Evolutionary conservation across 1,139 yeast species (phyloP), one percentile per base, ranked within the genome.

Genomic region (Suhomyces yuchorum): DNA sequence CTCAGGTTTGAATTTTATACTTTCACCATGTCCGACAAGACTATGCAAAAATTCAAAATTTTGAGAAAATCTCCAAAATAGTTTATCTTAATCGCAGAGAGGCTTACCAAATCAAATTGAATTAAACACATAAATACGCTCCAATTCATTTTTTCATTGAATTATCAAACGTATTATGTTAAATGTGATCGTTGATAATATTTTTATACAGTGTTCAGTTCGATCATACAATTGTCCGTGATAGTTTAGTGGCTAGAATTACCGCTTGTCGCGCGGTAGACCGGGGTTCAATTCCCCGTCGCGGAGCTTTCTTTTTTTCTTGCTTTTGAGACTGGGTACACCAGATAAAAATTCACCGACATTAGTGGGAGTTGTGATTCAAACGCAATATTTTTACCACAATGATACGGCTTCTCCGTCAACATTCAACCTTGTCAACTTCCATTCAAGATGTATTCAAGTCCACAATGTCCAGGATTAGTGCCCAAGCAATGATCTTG

Each of bases 241-340:
- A 70, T 70, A 70, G 75, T 70, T 70, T 70, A 70, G 74, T 69
- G 75, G 75, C 73, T 69, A 70, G 75, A 70, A 70, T 70, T 64
- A 62, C 74, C 75, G 75, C 68, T 70, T 70, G 75, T 70, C 78
- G 77, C 82, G 78, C 74, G 82, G 82, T 75, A 74, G 82, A 78
- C 82, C 83, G 81, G 83, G 83, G 83, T 78, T 78, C 83, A 75
- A 78, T 78, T 78, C 83, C 83, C 83, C 81, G 83, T 78, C 81
- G 78, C 81, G 82, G 82, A 78, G 83, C 57, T 50, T 52, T 52
- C 24, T 55, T 51, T 49, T 43, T 36, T 39, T 4, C 18, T 30
- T 14, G 19, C 34, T 30, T 7, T 8, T 8, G 11, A 15, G 34
- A 5, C 18, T 14, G 18, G 6, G 18, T 18, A 11, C 35, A n/a